Evolutionary conservation across 2,329 filamentous ascomycete genomes (phyloP), one percentile per base, ranked within the genome.

Genomic region (Phialophora macrospora): DNA sequence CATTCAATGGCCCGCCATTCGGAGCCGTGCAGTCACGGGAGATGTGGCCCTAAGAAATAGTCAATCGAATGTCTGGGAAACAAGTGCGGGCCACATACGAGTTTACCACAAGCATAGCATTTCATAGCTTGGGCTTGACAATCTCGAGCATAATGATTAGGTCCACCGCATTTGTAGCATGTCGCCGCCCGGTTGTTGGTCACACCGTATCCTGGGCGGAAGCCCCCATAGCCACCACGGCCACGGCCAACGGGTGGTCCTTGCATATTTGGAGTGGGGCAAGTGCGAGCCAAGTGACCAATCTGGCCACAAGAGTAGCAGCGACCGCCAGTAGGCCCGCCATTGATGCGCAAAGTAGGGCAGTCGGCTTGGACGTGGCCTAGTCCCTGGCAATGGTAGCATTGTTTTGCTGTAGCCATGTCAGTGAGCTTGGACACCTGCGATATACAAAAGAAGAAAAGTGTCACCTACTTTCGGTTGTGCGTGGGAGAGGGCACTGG

Each of bases 61-160:
- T 73, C 64, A 72, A 60, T 17, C 24, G 41, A 12, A 58, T 41
- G 20, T 41, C 14, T 46, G 3, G 17, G 3, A 38, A 20, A 52
- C 22, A 28, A 14, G 6, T 11, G 20, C 20, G 20, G 54, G 26
- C 46, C 44, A 75, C 79, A 72, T 69, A 82, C 80, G 62, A 96
- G 88, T 84, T 97, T 97, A 78, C 93, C 93, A 77, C 93, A 97
- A 72, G 93, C 93, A 76, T 97, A 97, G 85, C 93, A 97, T 84
- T 97, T 97, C 92, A 97, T 96, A 70, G 93, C 92, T 81, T 97
- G 93, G 73, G 95, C 93, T 84, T 98, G 95, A 85, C 95, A 99
- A 76, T 99, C 95, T 71, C 95, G 91, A 71, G 95, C 95, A 77
- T 96, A 99, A 82, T 99, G 95, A 85, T 99, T 99, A 66, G 95